Percentiles rank a stretch among this genome's conserved stretches.
phyloP scores from a whole-genome alignment of 805 yeast species.

The Nakazawaea populi region DNA sequence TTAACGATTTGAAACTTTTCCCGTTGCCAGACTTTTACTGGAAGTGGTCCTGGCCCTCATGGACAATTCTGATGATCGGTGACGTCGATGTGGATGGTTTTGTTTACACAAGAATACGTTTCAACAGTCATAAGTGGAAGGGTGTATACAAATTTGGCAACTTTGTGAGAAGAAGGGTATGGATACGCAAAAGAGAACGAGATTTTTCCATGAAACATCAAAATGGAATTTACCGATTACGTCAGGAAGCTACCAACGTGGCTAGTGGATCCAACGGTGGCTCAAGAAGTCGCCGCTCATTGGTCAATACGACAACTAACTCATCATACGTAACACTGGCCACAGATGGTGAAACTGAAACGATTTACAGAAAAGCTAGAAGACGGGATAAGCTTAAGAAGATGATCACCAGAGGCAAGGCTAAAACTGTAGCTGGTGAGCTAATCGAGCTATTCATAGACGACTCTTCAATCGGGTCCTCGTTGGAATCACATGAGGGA shows the following conservation, averaged over 20 bases:
- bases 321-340: background rate
- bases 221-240: background rate
- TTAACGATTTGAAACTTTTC: slow-evolving; percentile 23
- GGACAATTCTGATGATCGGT: slow-evolving; percentile 48
- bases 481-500: background rate
- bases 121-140: slow-evolving; percentile 40
- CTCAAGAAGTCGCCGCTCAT: background rate
- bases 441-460: background rate
- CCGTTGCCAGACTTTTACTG: slow-evolving; percentile 47
- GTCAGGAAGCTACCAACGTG: background rate
- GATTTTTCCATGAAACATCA: background rate
- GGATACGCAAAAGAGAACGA: slow-evolving; percentile 38
- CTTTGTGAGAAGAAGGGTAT: slow-evolving; percentile 43
- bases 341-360: background rate
- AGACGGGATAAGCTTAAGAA: background rate
- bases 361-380: background rate
- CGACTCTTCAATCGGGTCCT: background rate
- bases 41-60: slow-evolving; percentile 50
- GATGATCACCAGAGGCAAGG: background rate
- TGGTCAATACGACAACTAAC: background rate
- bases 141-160: slow-evolving; percentile 45
- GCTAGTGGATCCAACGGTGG: background rate
- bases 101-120: slow-evolving; percentile 39
- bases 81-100: slow-evolving; percentile 59
- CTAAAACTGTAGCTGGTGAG: background rate